A percentile compares a stretch with the other conserved stretches of the same genome.
These are phyloP conservation scores for Erythrophleum ivorense DNA, from an alignment of 331 rosid species.

Conservation along the genomic window DNA sequence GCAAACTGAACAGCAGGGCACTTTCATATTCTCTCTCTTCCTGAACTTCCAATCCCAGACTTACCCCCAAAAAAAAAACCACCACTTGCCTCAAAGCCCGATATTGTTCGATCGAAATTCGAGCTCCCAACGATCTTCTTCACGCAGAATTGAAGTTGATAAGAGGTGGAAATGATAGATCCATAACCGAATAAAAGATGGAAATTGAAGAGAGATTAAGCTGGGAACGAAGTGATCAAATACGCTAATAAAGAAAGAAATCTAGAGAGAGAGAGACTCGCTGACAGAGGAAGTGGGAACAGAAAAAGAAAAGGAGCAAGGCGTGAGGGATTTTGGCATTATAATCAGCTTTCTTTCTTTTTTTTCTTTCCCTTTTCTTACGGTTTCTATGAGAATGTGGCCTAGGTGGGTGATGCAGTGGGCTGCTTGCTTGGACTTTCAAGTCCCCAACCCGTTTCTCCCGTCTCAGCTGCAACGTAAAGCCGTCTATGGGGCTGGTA, in stretches of 20 bases:
- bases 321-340: conserved; percentile 35
- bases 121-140: conserved; percentile 41
- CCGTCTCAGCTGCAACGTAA: neutral
- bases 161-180: conserved; percentile 47
- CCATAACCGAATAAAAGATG: conserved; percentile 40
- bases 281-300: neutral
- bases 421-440: conserved; percentile 42
- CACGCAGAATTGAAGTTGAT: conserved; percentile 24
- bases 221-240: conserved; percentile 41
- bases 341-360: neutral
- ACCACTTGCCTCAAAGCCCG: conserved; percentile 14
- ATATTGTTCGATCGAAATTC: conserved; percentile 40
- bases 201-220: conserved; percentile 24
- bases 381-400: conserved; percentile 32
- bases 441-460: conserved; percentile 3
- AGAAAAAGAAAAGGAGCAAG: neutral
- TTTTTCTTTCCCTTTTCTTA: conserved; percentile 26
- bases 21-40: conserved; percentile 64
- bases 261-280: conserved; percentile 47
- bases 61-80: neutral
- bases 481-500: no score
- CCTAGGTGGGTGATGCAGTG: conserved; percentile 42
- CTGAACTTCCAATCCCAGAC: conserved; percentile 16
- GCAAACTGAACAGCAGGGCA: conserved; percentile 95
- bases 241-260: conserved; percentile 36